Evolutionary conservation across 2,329 filamentous ascomycete genomes (phyloP).

Genomic region (Trichophyton benhamiae): DNA sequence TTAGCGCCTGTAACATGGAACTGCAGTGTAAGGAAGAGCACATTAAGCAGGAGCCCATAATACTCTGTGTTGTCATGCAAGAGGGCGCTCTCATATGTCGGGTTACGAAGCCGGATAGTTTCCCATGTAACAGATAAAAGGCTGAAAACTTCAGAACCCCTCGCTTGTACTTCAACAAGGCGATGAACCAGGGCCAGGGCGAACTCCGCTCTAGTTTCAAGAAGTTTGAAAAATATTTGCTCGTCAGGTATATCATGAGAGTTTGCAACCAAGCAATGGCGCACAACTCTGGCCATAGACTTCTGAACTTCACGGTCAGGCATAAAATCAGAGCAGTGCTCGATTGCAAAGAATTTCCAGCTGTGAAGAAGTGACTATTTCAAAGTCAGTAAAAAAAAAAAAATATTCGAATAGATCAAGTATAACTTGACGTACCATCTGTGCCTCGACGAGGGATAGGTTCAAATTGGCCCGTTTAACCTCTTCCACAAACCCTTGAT

Average conservation of each 20-base stretch:
- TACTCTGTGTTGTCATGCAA: constrained; percentile 50
- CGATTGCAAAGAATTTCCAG: constrained; percentile 78
- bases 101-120: constrained; percentile 41
- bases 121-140: constrained; percentile 50
- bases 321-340: constrained; percentile 57
- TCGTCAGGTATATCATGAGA: constrained; percentile 59
- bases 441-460: constrained; percentile 79
- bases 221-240: constrained; percentile 67
- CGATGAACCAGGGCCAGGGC: constrained; percentile 72
- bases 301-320: constrained; percentile 48
- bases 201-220: constrained; percentile 64
- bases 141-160: constrained; percentile 39
- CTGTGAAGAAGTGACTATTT: constrained; percentile 63
- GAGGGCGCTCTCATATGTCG: constrained; percentile 49
- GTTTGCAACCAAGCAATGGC: constrained; percentile 69
- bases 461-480: constrained; percentile 82
- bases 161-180: constrained; percentile 48
- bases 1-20: constrained; percentile 29
- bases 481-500: constrained; percentile 67
- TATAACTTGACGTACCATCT: constrained; percentile 51
- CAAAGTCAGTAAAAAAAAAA: neutral
- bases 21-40: constrained; percentile 70
- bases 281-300: constrained; percentile 60
- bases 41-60: constrained; percentile 70
- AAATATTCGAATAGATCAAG: neutral